Evolutionary conservation across 805 yeast species (phyloP).

Genomic region (Debaryomyces tyrocola): DNA sequence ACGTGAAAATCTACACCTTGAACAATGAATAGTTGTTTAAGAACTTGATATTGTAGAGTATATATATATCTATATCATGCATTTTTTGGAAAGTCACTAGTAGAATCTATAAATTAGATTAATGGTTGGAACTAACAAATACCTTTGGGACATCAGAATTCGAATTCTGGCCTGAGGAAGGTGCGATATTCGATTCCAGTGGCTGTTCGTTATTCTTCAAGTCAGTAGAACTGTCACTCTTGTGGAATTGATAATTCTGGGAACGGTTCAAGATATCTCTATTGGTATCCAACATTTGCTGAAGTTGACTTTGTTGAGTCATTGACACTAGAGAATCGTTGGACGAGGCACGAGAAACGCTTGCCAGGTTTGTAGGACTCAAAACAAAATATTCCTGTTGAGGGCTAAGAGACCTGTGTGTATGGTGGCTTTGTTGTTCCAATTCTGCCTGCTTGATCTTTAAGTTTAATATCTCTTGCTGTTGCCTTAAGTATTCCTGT

Average conservation of each 20-base stretch:
- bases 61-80: neutral
- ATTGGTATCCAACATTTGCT: constrained; percentile 6
- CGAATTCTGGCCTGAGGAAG: neutral
- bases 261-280: neutral
- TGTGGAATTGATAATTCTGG: neutral
- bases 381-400: constrained; percentile 1
- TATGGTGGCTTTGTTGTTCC: constrained; percentile 1
- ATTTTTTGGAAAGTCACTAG: neutral
- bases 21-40: neutral
- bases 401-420: neutral
- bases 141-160: constrained; percentile 8
- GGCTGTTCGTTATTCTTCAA: neutral
- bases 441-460: constrained; percentile 10
- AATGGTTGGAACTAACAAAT: constrained; percentile 10
- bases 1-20: neutral
- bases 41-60: neutral
- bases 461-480: constrained; percentile 28
- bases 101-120: neutral
- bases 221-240: neutral
- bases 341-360: constrained; percentile 8
- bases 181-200: neutral
- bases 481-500: constrained; percentile 37
- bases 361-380: constrained; percentile 3
- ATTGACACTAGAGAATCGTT: constrained; percentile 10
- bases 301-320: constrained; percentile 6